Evolutionary conservation across 148 eudicot species (phyloP), one percentile per base, ranked within the genome.

Genomic region (Oxyria digyna): DNA sequence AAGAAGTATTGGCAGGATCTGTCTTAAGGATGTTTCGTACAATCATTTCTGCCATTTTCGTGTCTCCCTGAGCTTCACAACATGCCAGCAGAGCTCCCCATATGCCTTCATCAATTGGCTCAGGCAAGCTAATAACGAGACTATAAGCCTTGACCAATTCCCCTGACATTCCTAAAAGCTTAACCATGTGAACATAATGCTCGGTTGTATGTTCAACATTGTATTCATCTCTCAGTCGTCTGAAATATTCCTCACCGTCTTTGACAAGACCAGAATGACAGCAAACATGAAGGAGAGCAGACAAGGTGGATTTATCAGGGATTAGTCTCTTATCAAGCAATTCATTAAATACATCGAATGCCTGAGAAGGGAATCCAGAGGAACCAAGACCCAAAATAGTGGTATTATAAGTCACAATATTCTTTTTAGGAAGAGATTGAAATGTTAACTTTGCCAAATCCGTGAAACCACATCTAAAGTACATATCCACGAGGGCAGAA

Each of bases 21-120:
- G 76, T 70, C 15, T 76, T 69, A 57, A 64, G 70, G 21, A 85
- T 52, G 50, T 78, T 78, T 42, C 79, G 79, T 75, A 81, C 72
- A 62, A 89, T 62, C 21, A 69, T 73, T 55, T 91, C 85, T 35
- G 82, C 86, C 71, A 91, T 49, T 57, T 77, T 71, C 40, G 82
- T 73, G 72, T 87, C 82, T 65, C 87, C 83, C 69, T 81, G 79
- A 77, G 73, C 79, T 77, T 89, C 85, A 76, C 96, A 91, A 68
- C 97, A 84, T 20, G 91, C 83, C 29, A 91, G 72, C 62, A 91
- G 81, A 37, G 97, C 97, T 70, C 97, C 97, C 93, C 91, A 87
- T 55, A 91, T 72, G 59, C 93, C 79, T 23, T 82, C 76, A 72
- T 89, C 85, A 68, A 89, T 82, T 9, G 88, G 90, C 72, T 76